Evolutionary conservation across 2,329 filamentous ascomycete species (phyloP).

Genomic region (Penicillium sp.): DNA sequence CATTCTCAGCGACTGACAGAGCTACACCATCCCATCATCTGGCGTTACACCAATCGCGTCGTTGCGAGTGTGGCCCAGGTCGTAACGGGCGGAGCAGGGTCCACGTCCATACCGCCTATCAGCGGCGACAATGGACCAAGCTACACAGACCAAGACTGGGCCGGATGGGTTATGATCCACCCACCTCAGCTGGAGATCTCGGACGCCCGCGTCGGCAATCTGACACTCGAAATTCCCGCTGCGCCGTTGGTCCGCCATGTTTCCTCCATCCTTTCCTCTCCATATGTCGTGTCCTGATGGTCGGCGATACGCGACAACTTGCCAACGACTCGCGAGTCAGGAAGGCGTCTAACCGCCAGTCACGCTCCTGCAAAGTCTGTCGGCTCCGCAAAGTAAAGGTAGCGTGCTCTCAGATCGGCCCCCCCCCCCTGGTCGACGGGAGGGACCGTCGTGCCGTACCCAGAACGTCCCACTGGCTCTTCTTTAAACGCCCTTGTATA

Average conservation of each 20-base stretch:
- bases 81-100: constrained; percentile 13
- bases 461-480: constrained; percentile 1
- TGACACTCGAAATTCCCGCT: constrained; percentile 31
- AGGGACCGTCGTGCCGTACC: constrained; percentile 12
- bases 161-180: constrained; percentile 10
- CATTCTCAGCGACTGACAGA: constrained; percentile 19
- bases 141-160: constrained; percentile 4
- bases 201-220: constrained; percentile 34
- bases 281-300: constrained; percentile 22
- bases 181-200: constrained; percentile 30
- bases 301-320: constrained; percentile 19
- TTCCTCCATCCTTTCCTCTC: constrained; percentile 16
- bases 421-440: constrained; percentile 7
- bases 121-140: not conserved
- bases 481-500: not conserved
- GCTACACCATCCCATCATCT: not conserved
- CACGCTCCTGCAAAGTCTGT: constrained; percentile 44
- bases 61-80: constrained; percentile 1
- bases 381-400: constrained; percentile 46
- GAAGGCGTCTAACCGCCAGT: constrained; percentile 37
- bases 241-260: constrained; percentile 32
- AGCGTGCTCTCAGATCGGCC: constrained; percentile 27
- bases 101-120: constrained; percentile 13
- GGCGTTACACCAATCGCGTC: constrained; percentile 9
- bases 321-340: constrained; percentile 28